Evolutionary conservation across 225 moss, liverwort and hornwort species (phyloP).

Genomic region (Sphagnum contortum): DNA sequence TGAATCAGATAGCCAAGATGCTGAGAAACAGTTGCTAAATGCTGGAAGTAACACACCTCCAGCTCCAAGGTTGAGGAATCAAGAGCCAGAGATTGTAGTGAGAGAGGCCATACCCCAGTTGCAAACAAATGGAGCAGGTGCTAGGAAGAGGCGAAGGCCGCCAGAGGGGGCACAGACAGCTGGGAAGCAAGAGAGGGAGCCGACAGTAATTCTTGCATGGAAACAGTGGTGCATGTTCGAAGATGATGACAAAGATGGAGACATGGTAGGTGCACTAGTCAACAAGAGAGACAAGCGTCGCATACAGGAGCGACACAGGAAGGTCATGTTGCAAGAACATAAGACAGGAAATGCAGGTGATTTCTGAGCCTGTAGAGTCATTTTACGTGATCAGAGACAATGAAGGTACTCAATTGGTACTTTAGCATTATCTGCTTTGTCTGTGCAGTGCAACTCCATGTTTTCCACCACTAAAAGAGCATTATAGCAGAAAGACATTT

Average conservation of each 20-base stretch:
- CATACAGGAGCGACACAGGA: slow-evolving; percentile 34
- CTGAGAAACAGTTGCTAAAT: no score
- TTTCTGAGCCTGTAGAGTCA: not conserved
- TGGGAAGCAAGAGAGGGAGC: slow-evolving; percentile 37
- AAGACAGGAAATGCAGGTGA: slow-evolving; percentile 24
- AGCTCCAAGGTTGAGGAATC: no score
- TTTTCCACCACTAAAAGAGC: no score
- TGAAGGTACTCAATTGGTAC: no score
- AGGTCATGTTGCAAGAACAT: slow-evolving; percentile 27
- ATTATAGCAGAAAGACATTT: no score
- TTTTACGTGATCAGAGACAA: no score
- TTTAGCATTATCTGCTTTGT: no score
- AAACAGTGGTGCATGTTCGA: slow-evolving; percentile 60
- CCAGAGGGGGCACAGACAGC: slow-evolving; percentile 14
- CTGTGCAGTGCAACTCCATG: no score
- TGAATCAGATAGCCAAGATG: no score
- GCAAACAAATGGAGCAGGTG: slow-evolving; percentile 10
- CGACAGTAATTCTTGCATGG: slow-evolving; percentile 53
- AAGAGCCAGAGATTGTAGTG: no score
- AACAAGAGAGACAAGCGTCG: slow-evolving; percentile 53
- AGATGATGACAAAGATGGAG: slow-evolving; percentile 25
- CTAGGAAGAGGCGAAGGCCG: slow-evolving; percentile 30
- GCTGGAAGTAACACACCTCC: no score
- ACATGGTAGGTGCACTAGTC: slow-evolving; percentile 34
- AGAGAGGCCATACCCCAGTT: no score